Conservation (phyloP, 768 basidiomycete species). For the Hysterangium stoloniferum region DNA sequence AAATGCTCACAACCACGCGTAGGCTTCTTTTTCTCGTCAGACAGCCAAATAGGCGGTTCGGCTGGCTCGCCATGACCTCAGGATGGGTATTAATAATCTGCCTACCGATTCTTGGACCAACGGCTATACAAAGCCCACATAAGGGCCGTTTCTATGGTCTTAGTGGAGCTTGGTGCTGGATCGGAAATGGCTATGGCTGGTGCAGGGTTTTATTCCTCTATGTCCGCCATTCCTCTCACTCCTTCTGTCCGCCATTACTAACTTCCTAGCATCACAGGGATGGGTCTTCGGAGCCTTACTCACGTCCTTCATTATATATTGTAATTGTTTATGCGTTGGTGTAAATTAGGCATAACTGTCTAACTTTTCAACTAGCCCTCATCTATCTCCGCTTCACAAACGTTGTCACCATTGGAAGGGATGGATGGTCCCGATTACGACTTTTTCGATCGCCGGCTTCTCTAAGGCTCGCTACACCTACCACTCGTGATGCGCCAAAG, state of each 20-base stretch:
- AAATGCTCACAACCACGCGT: not conserved
- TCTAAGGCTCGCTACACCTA: not conserved
- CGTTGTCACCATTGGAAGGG: not conserved
- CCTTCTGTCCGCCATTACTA: not conserved
- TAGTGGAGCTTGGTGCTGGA: constrained; percentile 7
- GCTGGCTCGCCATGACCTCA: not conserved
- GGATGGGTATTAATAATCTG: not conserved
- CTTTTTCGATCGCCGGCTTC: not conserved
- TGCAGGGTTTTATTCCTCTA: constrained; percentile 1
- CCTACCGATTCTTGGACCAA: constrained; percentile 7
- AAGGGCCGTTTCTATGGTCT: constrained; percentile 1
- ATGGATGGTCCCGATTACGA: not conserved
- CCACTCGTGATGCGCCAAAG: not conserved
- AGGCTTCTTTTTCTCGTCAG: constrained; percentile 9
- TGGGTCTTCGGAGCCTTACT: constrained; percentile 6
- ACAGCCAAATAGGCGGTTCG: not conserved
- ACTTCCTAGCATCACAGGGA: not conserved
- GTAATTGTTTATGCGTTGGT: not conserved
- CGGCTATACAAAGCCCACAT: not conserved
- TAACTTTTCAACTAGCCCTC: not conserved
- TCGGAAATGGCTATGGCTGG: not conserved
- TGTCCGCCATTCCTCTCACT: not conserved
- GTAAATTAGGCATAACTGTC: not conserved
- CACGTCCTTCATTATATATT: not conserved
- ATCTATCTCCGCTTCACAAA: constrained; percentile 1